Evolutionary conservation across 345 rosid genomes (phyloP).

Genomic region (Mercurialis annua): DNA sequence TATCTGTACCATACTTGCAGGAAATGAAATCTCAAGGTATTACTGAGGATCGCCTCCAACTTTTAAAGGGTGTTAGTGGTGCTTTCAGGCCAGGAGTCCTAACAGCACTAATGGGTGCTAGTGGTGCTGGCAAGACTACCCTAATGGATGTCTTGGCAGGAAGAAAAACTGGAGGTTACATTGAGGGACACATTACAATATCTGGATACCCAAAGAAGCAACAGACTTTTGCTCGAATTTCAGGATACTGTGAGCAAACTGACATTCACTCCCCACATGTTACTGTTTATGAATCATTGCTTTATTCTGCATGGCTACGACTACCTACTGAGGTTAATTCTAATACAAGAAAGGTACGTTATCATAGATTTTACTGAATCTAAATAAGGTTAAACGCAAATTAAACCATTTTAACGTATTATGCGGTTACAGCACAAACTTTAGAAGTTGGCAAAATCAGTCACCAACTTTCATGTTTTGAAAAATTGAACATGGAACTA

Average conservation of each 20-base stretch:
- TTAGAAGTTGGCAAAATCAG: too few species aligned
- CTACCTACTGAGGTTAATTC: conserved; percentile 55
- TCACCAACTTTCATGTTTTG: too few species aligned
- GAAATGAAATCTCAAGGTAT: conserved; percentile 63
- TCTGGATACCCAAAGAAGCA: conserved; percentile 72
- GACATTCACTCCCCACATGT: conserved; percentile 72
- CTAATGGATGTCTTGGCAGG: conserved; percentile 76
- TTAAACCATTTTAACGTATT: too few species aligned
- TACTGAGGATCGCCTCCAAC: conserved; percentile 44
- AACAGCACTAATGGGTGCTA: conserved; percentile 66
- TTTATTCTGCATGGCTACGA: conserved; percentile 71
- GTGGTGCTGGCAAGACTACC: conserved; percentile 77
- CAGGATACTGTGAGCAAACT: conserved; percentile 72
- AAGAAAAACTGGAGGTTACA: conserved; percentile 72
- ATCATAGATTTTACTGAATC: neutral
- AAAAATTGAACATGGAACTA: too few species aligned
- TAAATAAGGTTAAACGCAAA: too few species aligned
- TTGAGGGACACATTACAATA: conserved; percentile 46
- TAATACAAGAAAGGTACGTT: conserved; percentile 51
- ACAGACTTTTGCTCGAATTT: conserved; percentile 64
- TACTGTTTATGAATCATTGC: conserved; percentile 58
- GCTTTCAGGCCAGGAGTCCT: conserved; percentile 68
- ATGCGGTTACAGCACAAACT: too few species aligned
- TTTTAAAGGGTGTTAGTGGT: conserved; percentile 62
- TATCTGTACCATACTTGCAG: conserved; percentile 26